phyloP scores from a whole-genome alignment of 768 basidiomycete species.

The Termitomyces titanicus region DNA sequence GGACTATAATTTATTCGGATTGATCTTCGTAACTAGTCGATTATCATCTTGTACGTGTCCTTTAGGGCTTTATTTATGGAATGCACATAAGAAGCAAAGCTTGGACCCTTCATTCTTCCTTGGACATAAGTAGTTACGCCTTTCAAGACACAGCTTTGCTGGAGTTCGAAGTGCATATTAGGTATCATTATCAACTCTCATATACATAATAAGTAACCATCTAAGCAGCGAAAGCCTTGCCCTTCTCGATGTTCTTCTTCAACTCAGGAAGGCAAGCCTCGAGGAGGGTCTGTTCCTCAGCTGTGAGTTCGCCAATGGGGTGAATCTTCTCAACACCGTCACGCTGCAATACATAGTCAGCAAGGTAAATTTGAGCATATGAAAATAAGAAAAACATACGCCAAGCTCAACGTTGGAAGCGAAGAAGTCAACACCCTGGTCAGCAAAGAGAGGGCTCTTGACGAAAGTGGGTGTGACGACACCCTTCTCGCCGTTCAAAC shows the following conservation, averaged over 20 bases:
- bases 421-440: conserved; percentile 92
- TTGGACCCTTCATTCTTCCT: too few relatives aligned
- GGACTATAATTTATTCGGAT: neutral
- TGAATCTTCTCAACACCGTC: conserved; percentile 94
- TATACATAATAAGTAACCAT: neutral
- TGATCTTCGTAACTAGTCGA: neutral
- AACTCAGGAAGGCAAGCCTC: conserved; percentile 87
- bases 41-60: neutral
- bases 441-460: conserved; percentile 80
- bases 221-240: conserved; percentile 65
- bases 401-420: conserved; percentile 93
- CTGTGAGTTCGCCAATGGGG: conserved; percentile 73
- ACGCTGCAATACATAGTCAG: conserved; percentile 32
- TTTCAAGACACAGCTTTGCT: too few relatives aligned
- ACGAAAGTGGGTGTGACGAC: conserved; percentile 85
- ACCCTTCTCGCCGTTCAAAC: conserved; percentile 85
- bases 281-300: conserved; percentile 82
- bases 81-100: neutral
- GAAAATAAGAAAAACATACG: conserved; percentile 46
- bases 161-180: neutral
- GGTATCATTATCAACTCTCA: conserved; percentile 1
- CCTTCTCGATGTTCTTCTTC: conserved; percentile 98
- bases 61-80: neutral
- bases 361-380: neutral
- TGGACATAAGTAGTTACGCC: too few relatives aligned